These are phyloP conservation scores for Fusarium bactridioides DNA, from an alignment of 2,329 filamentous ascomycete species.

Conservation along the genomic window DNA sequence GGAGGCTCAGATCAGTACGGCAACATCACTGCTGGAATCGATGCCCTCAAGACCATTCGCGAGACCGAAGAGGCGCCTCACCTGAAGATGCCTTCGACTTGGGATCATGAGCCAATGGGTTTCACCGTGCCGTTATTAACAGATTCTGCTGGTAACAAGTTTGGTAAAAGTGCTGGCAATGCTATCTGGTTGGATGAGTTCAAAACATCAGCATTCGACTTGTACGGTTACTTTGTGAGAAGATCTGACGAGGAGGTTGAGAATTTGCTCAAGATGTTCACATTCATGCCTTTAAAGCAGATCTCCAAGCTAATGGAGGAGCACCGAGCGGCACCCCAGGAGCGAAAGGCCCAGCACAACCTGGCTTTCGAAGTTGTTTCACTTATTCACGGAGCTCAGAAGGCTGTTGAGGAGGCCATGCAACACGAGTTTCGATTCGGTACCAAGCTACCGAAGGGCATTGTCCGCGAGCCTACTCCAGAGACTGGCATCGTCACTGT, in stretches of 20 bases:
- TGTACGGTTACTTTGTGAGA: constrained; percentile 90
- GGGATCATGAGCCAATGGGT: constrained; percentile 72
- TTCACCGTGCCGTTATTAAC: constrained; percentile 92
- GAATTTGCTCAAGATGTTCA: constrained; percentile 85
- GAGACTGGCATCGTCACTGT: constrained; percentile 47
- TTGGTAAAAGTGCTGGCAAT: constrained; percentile 94
- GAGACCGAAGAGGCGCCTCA: constrained; percentile 60
- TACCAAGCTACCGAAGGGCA: constrained; percentile 41
- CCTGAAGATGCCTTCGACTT: constrained; percentile 50
- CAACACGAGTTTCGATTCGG: constrained; percentile 62
- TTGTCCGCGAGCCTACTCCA: constrained; percentile 42
- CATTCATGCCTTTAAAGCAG: constrained; percentile 77
- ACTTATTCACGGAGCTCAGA: constrained; percentile 75
- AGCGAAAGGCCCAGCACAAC: constrained; percentile 81
- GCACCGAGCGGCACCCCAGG: constrained; percentile 72
- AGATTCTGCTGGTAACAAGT: constrained; percentile 84
- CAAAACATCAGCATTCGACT: constrained; percentile 82
- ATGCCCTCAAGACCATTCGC: constrained; percentile 80
- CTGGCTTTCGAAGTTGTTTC: constrained; percentile 84
- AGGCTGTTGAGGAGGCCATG: constrained; percentile 68
- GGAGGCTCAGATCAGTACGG: constrained; percentile 96
- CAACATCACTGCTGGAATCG: constrained; percentile 91
- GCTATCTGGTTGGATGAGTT: constrained; percentile 89
- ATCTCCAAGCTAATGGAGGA: constrained; percentile 73
- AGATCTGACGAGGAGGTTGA: constrained; percentile 84